These are phyloP conservation scores for Mesotaenium endlicherianum DNA, from an alignment of 139 green algal genomes.

Conservation along the genomic window DNA sequence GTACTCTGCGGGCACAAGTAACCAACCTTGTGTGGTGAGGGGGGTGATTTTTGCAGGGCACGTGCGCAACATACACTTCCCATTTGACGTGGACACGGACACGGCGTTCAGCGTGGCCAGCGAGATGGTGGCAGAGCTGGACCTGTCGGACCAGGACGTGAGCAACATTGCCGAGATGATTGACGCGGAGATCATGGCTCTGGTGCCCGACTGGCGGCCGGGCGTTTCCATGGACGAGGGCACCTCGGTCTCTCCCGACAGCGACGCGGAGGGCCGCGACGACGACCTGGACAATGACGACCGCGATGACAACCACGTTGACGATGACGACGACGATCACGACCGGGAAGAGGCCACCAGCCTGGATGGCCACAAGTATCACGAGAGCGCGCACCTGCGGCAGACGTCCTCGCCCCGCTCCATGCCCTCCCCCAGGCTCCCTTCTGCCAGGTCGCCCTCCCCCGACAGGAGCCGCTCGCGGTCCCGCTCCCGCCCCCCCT, in stretches of 20 bases:
- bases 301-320: not conserved
- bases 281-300: not conserved
- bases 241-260: too few species aligned
- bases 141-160: constrained; percentile 43
- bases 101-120: constrained; percentile 79
- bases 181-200: constrained; percentile 51
- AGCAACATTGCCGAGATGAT: constrained; percentile 56
- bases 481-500: constrained; percentile 10
- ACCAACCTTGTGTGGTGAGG: too few species aligned
- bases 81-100: constrained; percentile 82
- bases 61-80: constrained; percentile 89
- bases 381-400: constrained; percentile 13
- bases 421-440: not conserved
- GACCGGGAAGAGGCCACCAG: constrained; percentile 32
- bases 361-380: too few species aligned
- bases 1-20: too few species aligned
- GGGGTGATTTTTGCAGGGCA: constrained; percentile 19
- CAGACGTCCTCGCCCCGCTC: not conserved
- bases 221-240: constrained; percentile 26
- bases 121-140: constrained; percentile 94
- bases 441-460: not conserved
- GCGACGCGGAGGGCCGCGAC: not conserved
- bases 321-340: constrained; percentile 5
- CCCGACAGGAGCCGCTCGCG: too few species aligned
- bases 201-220: constrained; percentile 43